Evolutionary conservation across 2,329 filamentous ascomycete species (phyloP), one percentile per base, ranked within the genome.

Genomic region (Ophiostoma novo-ulmi): DNA sequence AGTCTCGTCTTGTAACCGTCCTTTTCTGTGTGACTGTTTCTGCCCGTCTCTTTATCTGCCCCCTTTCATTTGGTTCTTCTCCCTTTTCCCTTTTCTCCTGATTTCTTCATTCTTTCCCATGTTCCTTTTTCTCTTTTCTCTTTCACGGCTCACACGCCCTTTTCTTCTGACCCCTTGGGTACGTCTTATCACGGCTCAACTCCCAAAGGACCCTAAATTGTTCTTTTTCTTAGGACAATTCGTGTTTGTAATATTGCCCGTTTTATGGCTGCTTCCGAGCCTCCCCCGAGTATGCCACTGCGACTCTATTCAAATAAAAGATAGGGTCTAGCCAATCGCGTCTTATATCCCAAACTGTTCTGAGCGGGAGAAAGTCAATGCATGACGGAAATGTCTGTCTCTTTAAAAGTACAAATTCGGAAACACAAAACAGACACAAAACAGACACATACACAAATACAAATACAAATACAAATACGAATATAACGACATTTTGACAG

Each of bases 1-100:
- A 58, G 52, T 58, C 52, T 58, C 52, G 52, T 10, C 52, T 22
- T 58, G 52, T 58, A 58, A 58, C 52, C 22, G 52, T 58, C 52
- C 44, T 48, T 48, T 48, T 48, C 44, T 48, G 38, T 13, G 3
- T 48, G 11, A 17, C 41, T 44, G 44, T 48, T 17, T 48, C 44
- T 48, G 31, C 3, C 44, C 8, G 44, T 48, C 14, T 48, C 14
- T 48, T 6, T n/a, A 5, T 48, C 44, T n/a, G 17, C 48, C 8
- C 52, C n/a, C 13, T 58, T 58, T 17, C 8, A 11, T 58, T 58
- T 26, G 8, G 41, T 17, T 5, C 41, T 44, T 44, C 14, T 44
- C 41, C 14, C 41, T 17, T 3, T 44, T 17, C 41, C 5, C 5
- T 17, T 20, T 48, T 48, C 44, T 48, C 44, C 3, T 20, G 17